Base-by-base conservation (phyloP, 129 eudicot species). In the Arctium lappa region DNA sequence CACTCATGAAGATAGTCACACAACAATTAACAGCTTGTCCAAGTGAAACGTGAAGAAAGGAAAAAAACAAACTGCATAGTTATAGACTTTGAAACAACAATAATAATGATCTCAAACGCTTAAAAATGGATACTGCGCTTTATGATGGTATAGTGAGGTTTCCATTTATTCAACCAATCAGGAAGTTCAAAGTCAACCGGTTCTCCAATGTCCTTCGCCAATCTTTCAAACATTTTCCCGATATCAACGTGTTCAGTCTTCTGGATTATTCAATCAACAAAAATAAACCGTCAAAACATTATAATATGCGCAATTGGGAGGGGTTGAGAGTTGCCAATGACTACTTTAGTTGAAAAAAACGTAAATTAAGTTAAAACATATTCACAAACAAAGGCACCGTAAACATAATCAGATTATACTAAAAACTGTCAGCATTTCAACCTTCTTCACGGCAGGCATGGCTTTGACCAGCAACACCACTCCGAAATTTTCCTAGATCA, bases 141-240 rank as follows among this genome's bases (percentile, higher is more conserved):
- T 78, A 96, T 93, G 40, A 34, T 73, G 60, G 77, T 84, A 87
- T 85, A 96, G 34, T 87, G 80, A 38, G 92, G 85, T 75, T 91
- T 89, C 88, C 87, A 86, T 66, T 87, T 91, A 37, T 84, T 91
- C 27, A 91, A 79, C 85, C 91, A 88, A 73, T 91, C 96, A 38
- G 99, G 97, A 86, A 96, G 97, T 76, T 88, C 95, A 88, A 93
- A 96, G 38, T 93, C 99, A 66, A 85, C 92, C 0, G 90, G 91
- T 75, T 81, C 86, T 76, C 93, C 94, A 76, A 96, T 90, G 66
- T 89, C 87, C 69, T 89, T 89, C 77, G 70, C 69, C 86, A 96
- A 56, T 80, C 60, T 89, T 82, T 87, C 86, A 80, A 96, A 96
- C 82, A 90, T 70, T 69, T 87, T 80, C 75, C 82, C 93, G 3